Evolutionary conservation across 75 land plant species (phyloP), one percentile per base, ranked within the genome.

Genomic region (Chamaecyparis obtusa): DNA sequence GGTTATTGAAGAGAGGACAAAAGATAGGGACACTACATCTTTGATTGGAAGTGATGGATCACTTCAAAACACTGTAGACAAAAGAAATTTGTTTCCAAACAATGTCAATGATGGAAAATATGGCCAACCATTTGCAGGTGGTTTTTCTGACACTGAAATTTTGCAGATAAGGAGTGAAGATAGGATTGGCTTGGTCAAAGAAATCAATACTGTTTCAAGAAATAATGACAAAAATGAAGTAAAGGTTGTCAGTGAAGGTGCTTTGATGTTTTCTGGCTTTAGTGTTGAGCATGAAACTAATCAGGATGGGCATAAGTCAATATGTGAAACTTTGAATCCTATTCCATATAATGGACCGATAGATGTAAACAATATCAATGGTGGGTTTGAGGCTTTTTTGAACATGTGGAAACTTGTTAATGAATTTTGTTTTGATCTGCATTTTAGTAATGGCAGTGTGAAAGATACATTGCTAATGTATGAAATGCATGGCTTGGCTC

Each of bases 401-500:
- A 88, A 92, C 77, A 87, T 85, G n/a, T 98, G 96, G 99, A 91
- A 93, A 54, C 39, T 86, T 7, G 82, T 67, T 15, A 80, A 64
- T 17, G 97, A 95, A 67, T 97, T 97, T 86, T 93, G 74, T 83
- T 98, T 98, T 91, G 99, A 98, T 92, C 48, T 97, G 48, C 92
- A 98, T 83, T 97, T 89, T 88, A 87, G 85, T 49, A 94, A 91
- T 76, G 72, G 72, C 74, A 86, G 93, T 57, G 90, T 89, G 75
- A 79, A 76, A 43, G 87, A 84, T 39, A 89, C 90, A 67, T 32
- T 11, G 71, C 86, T 83, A 21, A 69, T 87, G 24, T 95, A 92
- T 91, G 97, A 98, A 84, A 80, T 98, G 43, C 90, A 91, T 89
- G 99, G 99, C 19, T 87, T 98, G 67, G 99, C 99, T n/a, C 67